Conservation (phyloP, 2,329 filamentous ascomycete genomes). For the Xylaria sp. region DNA sequence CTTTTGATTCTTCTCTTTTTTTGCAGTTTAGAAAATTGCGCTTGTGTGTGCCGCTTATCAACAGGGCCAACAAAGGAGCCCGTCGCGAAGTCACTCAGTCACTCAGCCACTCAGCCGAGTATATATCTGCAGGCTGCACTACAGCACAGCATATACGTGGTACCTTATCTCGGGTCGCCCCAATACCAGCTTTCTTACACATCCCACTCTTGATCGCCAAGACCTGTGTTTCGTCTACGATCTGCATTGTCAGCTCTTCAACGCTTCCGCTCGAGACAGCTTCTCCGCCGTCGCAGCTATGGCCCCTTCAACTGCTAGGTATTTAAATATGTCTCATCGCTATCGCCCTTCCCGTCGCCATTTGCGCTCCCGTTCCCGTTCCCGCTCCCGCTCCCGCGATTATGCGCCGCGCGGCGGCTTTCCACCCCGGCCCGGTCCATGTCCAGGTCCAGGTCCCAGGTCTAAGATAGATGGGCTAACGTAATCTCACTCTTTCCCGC, state of each 20-base stretch:
- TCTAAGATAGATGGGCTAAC: no score
- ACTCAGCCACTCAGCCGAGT: no score
- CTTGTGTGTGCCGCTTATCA: no score
- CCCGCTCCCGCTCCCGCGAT: neutral
- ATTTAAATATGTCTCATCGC: slow-evolving; percentile 2
- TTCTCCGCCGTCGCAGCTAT: slow-evolving; percentile 26
- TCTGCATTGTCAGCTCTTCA: neutral
- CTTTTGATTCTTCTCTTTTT: no score
- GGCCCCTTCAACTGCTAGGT: slow-evolving; percentile 37
- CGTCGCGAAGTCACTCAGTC: no score
- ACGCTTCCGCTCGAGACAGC: neutral
- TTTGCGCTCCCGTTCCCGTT: neutral
- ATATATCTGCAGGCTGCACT: no score
- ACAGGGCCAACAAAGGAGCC: no score
- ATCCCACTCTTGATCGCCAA: slow-evolving; percentile 10
- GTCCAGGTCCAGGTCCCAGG: no score
- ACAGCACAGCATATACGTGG: no score
- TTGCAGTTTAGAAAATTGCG: no score
- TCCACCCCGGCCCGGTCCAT: no score
- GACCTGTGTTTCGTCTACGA: neutral
- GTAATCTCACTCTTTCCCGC: slow-evolving; percentile 8
- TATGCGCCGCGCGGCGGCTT: neutral
- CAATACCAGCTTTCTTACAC: neutral
- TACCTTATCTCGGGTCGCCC: no score
- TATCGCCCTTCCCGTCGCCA: neutral